These are phyloP conservation scores for Cardamine chenopodiifolia DNA, from an alignment of 345 rosid species.

Conservation along the genomic window DNA sequence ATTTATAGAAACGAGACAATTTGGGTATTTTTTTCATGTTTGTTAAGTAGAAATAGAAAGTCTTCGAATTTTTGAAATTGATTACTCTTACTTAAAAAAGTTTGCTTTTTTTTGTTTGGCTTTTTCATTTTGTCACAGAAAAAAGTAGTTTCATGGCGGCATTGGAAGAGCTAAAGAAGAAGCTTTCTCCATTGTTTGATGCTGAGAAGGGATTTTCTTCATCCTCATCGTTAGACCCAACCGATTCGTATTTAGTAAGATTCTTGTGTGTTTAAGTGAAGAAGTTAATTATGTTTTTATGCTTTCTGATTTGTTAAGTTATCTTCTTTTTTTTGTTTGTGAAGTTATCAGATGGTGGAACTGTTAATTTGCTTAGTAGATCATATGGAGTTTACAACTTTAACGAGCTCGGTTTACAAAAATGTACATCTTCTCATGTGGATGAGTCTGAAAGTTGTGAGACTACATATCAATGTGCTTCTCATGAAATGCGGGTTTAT, in stretches of 20 bases:
- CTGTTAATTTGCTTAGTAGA: conserved; percentile 90
- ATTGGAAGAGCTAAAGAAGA: conserved; percentile 82
- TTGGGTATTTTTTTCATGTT: neutral
- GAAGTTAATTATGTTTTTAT: neutral
- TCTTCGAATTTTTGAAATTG: neutral
- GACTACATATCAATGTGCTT: conserved; percentile 85
- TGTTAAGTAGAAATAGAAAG: neutral
- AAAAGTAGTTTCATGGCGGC: conserved; percentile 66
- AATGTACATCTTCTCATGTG: conserved; percentile 62
- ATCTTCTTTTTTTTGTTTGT: conserved; percentile 10
- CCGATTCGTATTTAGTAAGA: conserved; percentile 73
- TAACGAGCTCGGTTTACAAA: conserved; percentile 89
- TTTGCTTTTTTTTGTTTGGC: neutral
- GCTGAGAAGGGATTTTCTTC: conserved; percentile 87
- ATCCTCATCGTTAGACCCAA: conserved; percentile 67
- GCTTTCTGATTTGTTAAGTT: neutral
- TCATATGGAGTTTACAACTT: conserved; percentile 94
- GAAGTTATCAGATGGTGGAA: conserved; percentile 89
- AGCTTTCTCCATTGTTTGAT: conserved; percentile 87
- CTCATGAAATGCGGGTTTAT: conserved; percentile 85
- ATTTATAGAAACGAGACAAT: neutral
- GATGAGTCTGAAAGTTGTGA: conserved; percentile 64
- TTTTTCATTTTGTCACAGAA: neutral
- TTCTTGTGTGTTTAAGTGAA: conserved; percentile 1
- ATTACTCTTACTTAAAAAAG: neutral